Evolutionary conservation across 345 rosid species (phyloP).

Genomic region (Dipteronia sinensis): DNA sequence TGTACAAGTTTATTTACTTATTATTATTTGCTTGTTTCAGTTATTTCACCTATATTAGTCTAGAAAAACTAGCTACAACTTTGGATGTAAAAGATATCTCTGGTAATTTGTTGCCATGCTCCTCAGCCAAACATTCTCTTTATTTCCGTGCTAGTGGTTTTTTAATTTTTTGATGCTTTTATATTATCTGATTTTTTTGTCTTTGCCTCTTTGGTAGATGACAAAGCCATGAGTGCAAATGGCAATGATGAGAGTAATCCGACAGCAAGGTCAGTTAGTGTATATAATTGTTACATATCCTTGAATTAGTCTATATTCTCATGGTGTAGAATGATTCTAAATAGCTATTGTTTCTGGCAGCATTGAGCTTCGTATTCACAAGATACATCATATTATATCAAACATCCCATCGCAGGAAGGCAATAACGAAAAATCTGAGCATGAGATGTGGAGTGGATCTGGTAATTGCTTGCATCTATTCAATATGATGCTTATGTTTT

Average conservation of each 20-base stretch:
- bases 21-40: conserved; percentile 30
- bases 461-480: conserved; percentile 45
- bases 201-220: background rate
- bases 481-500: background rate
- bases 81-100: conserved; percentile 41
- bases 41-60: conserved; percentile 77
- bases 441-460: conserved; percentile 83
- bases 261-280: conserved; percentile 51
- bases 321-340: background rate
- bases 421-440: conserved; percentile 40
- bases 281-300: conserved; percentile 2
- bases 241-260: conserved; percentile 25
- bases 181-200: conserved; percentile 16
- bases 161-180: background rate
- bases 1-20: background rate
- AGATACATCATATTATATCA: conserved; percentile 57
- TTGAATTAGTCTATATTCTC: background rate
- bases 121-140: background rate
- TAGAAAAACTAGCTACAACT: conserved; percentile 62
- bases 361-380: conserved; percentile 48
- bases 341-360: conserved; percentile 39
- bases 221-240: too few species aligned
- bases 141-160: background rate
- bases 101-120: conserved; percentile 39
- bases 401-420: conserved; percentile 52